A percentile compares a stretch with the other conserved stretches of the same genome.
Conservation (phyloP, 176 grass and related monocot genomes). For the Raddia guianensis region DNA sequence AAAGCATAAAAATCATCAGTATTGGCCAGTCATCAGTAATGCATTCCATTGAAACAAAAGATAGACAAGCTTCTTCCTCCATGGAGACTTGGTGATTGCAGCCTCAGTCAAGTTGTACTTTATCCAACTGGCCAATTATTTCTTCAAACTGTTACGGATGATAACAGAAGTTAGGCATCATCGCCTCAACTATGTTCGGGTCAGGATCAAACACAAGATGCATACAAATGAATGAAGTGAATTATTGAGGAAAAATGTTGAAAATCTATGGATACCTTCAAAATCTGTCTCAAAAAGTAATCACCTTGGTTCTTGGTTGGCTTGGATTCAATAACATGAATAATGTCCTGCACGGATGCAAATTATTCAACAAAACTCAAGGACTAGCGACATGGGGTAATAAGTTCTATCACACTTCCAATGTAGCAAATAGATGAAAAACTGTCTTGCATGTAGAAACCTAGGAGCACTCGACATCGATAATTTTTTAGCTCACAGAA, state of each 20-base stretch:
- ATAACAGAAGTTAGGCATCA: background rate
- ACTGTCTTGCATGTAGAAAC: too few relatives aligned
- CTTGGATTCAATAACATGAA: slow-evolving; percentile 89
- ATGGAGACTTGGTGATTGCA: background rate
- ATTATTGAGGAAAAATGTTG: background rate
- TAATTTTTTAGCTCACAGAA: too few relatives aligned
- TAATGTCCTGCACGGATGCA: slow-evolving; percentile 59
- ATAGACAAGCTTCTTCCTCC: background rate
- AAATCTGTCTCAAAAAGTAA: slow-evolving; percentile 95
- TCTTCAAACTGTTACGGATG: background rate
- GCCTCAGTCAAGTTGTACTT: slow-evolving; percentile 9
- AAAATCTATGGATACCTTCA: slow-evolving; percentile 62
- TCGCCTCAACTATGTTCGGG: background rate
- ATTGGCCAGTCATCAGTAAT: background rate
- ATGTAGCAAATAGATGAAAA: too few relatives aligned
- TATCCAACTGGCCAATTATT: background rate
- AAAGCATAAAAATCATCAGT: background rate
- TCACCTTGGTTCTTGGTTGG: slow-evolving; percentile 72
- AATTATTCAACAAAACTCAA: background rate
- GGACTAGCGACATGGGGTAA: too few relatives aligned
- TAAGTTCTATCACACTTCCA: too few relatives aligned
- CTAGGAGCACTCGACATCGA: too few relatives aligned
- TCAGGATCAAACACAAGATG: background rate
- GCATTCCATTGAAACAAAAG: background rate
- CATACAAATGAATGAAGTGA: too few relatives aligned